A percentile compares a stretch with the other conserved stretches of the same genome.
Conservation (phyloP, 345 rosid species). For the Rhodamnia argentea region DNA sequence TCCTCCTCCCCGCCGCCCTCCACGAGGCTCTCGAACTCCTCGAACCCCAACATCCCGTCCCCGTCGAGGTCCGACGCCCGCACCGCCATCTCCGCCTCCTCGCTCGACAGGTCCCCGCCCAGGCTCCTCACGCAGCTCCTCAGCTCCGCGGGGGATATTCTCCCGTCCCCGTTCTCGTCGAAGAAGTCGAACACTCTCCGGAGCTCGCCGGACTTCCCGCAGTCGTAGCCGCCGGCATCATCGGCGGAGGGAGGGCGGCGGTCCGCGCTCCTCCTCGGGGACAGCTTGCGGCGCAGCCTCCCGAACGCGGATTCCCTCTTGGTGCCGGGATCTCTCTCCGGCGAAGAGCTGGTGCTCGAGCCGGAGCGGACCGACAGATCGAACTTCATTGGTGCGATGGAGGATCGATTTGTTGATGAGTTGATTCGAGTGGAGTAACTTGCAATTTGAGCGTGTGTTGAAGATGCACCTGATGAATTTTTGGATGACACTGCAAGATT, state of each 20-base stretch:
- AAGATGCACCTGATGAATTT: background rate
- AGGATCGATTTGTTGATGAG: background rate
- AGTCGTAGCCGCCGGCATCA: background rate
- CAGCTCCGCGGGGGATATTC: conserved; percentile 42
- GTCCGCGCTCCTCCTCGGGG: conserved; percentile 10
- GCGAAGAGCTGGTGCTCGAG: background rate
- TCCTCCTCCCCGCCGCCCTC: conserved; percentile 35
- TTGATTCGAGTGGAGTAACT: background rate
- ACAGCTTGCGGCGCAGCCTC: conserved; percentile 13
- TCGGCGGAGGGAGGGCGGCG: background rate
- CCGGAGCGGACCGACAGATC: background rate
- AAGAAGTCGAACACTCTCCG: conserved; percentile 36
- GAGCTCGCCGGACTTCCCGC: conserved; percentile 4
- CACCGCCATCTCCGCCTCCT: conserved; percentile 45
- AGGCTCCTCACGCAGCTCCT: conserved; percentile 28
- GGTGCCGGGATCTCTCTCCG: background rate
- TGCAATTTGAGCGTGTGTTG: background rate
- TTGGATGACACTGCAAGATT: background rate
- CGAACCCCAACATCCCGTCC: conserved; percentile 44
- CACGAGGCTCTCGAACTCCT: conserved; percentile 47
- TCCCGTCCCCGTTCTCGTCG: conserved; percentile 57
- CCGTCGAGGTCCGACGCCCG: conserved; percentile 42
- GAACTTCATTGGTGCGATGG: background rate
- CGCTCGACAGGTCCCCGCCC: conserved; percentile 38
- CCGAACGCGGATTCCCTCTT: conserved; percentile 1